Percentiles rank a stretch among this genome's conserved stretches.
These are phyloP conservation scores for Hymenoscyphus linearis DNA, from an alignment of 2,329 filamentous ascomycete species.

Conservation along the genomic window DNA sequence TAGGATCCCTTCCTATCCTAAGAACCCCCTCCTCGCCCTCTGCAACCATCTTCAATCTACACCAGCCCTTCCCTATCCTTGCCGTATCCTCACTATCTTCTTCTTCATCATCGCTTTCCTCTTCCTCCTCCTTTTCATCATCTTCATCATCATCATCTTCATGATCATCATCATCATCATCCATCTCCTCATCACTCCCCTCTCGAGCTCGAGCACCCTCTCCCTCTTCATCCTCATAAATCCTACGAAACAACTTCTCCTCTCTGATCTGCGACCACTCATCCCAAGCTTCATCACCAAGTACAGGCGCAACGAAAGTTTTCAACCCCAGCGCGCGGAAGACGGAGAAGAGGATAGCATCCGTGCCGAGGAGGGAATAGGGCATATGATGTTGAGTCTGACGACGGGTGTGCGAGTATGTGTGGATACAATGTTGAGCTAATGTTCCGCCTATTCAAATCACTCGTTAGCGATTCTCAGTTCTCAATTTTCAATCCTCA, in stretches of 20 bases:
- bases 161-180: background rate
- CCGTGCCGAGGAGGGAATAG: constrained; percentile 40
- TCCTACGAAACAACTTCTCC: constrained; percentile 1
- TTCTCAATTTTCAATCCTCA: no score
- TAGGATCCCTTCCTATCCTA: constrained; percentile 10
- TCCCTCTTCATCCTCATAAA: constrained; percentile 6
- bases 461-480: background rate
- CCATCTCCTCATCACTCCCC: constrained; percentile 5
- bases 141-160: background rate
- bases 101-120: background rate
- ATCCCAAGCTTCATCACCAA: constrained; percentile 15
- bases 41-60: constrained; percentile 11
- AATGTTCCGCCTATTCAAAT: constrained; percentile 36
- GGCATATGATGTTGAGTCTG: constrained; percentile 28
- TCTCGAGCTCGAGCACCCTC: background rate
- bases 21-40: background rate
- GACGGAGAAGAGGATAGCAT: constrained; percentile 38
- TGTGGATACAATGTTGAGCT: constrained; percentile 42
- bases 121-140: background rate
- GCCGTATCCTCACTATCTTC: background rate
- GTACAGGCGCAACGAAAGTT: constrained; percentile 31
- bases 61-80: constrained; percentile 9
- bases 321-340: constrained; percentile 33
- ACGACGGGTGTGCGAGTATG: constrained; percentile 39
- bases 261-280: constrained; percentile 8